These are phyloP conservation scores for Phytophthora europaea DNA, from an alignment of 352 stramenopile genomes.

Conservation along the genomic window DNA sequence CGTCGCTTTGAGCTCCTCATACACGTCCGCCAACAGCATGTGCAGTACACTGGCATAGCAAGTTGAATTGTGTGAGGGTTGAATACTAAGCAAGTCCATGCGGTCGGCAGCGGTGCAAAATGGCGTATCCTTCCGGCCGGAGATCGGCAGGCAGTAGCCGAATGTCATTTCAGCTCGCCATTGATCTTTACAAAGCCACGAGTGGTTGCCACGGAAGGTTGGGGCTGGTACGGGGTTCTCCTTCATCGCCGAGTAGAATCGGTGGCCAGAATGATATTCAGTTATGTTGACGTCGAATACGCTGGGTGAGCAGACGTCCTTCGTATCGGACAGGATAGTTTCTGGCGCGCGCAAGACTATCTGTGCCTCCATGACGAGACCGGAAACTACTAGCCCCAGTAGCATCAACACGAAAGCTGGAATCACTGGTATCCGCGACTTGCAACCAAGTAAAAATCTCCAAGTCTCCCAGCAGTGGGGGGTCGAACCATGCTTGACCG, in stretches of 20 bases:
- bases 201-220: slow-evolving; percentile 30
- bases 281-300: slow-evolving; percentile 5
- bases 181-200: slow-evolving; percentile 23
- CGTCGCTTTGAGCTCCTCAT: slow-evolving; percentile 45
- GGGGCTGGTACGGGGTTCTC: slow-evolving; percentile 12
- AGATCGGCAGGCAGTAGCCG: slow-evolving; percentile 59
- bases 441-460: not conserved
- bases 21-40: slow-evolving; percentile 64
- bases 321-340: not conserved
- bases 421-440: not conserved
- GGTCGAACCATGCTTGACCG: not conserved
- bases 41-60: slow-evolving; percentile 69
- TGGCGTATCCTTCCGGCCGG: slow-evolving; percentile 46
- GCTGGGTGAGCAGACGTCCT: slow-evolving; percentile 4
- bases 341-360: slow-evolving; percentile 15
- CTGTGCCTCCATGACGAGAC: slow-evolving; percentile 8
- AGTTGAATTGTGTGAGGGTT: slow-evolving; percentile 32
- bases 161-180: not conserved
- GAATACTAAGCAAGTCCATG: slow-evolving; percentile 44
- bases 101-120: slow-evolving; percentile 56
- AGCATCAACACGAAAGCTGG: slow-evolving; percentile 18
- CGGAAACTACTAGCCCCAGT: slow-evolving; percentile 15
- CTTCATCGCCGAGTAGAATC: slow-evolving; percentile 22
- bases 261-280: slow-evolving; percentile 19
- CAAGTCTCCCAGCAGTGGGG: not conserved